A percentile compares a stretch with the other conserved stretches of the same genome.
phyloP scores from a whole-genome alignment of 257 asterid species.

The Fraxinus cuspidata region DNA sequence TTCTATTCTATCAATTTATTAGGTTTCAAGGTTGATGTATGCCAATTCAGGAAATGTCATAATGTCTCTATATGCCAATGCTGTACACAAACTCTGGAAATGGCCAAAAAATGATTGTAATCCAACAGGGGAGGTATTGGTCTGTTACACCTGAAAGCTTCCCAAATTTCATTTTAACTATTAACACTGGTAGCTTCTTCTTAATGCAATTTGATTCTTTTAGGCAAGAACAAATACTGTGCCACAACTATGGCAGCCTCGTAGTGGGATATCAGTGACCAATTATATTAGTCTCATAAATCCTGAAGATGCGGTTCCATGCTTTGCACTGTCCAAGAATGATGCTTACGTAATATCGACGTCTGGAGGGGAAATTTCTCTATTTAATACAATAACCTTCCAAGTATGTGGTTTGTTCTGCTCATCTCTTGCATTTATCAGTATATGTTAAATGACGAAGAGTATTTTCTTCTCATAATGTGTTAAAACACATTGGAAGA shows the following conservation, averaged over 20 bases:
- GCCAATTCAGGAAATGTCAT: slow-evolving; percentile 56
- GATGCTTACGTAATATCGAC: slow-evolving; percentile 65
- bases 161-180: background rate
- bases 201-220: slow-evolving; percentile 1
- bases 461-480: background rate
- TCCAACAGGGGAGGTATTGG: slow-evolving; percentile 51
- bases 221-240: slow-evolving; percentile 53
- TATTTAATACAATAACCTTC: slow-evolving; percentile 59
- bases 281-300: slow-evolving; percentile 50
- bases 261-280: slow-evolving; percentile 57
- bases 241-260: slow-evolving; percentile 56
- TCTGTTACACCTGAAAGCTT: slow-evolving; percentile 1
- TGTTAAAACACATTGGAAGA: background rate
- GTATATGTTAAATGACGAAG: too few relatives aligned
- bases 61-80: slow-evolving; percentile 57
- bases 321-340: slow-evolving; percentile 67
- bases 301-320: slow-evolving; percentile 56
- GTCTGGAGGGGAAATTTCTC: slow-evolving; percentile 61
- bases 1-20: slow-evolving; percentile 9
- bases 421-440: background rate
- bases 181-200: background rate
- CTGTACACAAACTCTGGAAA: slow-evolving; percentile 67
- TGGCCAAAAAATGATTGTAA: slow-evolving; percentile 56
- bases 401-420: slow-evolving; percentile 35
- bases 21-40: slow-evolving; percentile 58